Evolutionary conservation across 352 stramenopile genomes (phyloP).

Genomic region (Plasmopara muralis): DNA sequence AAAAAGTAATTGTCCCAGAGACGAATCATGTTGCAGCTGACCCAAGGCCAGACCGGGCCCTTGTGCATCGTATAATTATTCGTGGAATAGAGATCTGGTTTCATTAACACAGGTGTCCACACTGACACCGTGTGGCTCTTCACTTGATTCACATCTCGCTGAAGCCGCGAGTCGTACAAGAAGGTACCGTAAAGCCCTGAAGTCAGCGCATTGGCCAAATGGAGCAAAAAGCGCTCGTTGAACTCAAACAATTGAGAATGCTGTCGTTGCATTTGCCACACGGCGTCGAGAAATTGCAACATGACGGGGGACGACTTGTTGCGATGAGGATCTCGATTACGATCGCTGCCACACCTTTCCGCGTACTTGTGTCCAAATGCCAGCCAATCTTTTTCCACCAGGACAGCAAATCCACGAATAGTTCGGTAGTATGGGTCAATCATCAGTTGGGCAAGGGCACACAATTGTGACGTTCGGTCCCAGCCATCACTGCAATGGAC

Average conservation of each 20-base stretch:
- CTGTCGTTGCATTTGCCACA: slow-evolving; percentile 81
- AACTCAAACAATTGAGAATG: slow-evolving; percentile 83
- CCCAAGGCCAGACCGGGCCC: slow-evolving; percentile 75
- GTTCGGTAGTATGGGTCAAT: slow-evolving; percentile 86
- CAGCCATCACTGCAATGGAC: slow-evolving; percentile 87
- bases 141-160: slow-evolving; percentile 61
- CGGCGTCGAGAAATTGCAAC: slow-evolving; percentile 80
- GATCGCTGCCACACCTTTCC: slow-evolving; percentile 60
- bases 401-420: slow-evolving; percentile 66
- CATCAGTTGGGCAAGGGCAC: slow-evolving; percentile 76
- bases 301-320: slow-evolving; percentile 81
- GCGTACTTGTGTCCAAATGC: slow-evolving; percentile 83
- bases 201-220: slow-evolving; percentile 71
- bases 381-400: slow-evolving; percentile 86
- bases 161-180: slow-evolving; percentile 64
- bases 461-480: slow-evolving; percentile 80
- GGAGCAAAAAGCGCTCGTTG: slow-evolving; percentile 75
- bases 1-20: slow-evolving; percentile 84
- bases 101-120: slow-evolving; percentile 71
- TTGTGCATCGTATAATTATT: slow-evolving; percentile 36
- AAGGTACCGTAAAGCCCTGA: slow-evolving; percentile 82
- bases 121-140: slow-evolving; percentile 54
- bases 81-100: slow-evolving; percentile 43
- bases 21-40: slow-evolving; percentile 67
- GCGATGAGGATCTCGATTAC: slow-evolving; percentile 64